Percentiles rank a stretch among this genome's conserved stretches.
Conservation (phyloP, 163 green algal species). For the Chloroidium sp. region DNA sequence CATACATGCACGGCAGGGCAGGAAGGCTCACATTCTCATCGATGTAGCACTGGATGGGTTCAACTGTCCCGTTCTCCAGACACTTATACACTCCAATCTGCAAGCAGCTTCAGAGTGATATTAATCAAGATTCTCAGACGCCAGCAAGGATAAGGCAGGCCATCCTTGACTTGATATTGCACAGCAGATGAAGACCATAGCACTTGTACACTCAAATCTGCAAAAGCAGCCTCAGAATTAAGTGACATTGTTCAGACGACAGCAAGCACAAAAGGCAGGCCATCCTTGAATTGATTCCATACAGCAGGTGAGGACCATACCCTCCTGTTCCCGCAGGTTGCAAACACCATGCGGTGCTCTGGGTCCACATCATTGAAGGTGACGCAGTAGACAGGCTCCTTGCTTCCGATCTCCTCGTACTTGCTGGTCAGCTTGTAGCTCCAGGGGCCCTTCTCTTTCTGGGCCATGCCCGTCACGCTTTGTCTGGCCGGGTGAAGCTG, state of each 20-base stretch:
- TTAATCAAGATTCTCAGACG: not conserved
- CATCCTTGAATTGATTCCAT: not conserved
- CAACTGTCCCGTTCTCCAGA: constrained; percentile 28
- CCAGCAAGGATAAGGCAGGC: too few species aligned
- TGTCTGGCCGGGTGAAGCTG: too few species aligned
- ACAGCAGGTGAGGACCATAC: constrained; percentile 23
- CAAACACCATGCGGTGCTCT: constrained; percentile 56
- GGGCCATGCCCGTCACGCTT: too few species aligned
- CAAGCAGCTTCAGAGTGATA: not conserved
- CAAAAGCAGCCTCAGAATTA: too few species aligned
- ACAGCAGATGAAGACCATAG: too few species aligned
- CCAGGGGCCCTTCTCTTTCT: too few species aligned
- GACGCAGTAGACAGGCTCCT: constrained; percentile 57
- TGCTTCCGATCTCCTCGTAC: not conserved
- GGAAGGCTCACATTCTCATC: constrained; percentile 52
- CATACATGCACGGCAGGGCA: not conserved
- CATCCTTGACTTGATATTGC: too few species aligned
- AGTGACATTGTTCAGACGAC: too few species aligned
- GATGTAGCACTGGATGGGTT: constrained; percentile 58
- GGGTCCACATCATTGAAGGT: constrained; percentile 60
- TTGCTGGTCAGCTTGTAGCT: too few species aligned
- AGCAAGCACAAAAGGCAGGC: not conserved
- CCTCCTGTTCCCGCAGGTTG: constrained; percentile 47
- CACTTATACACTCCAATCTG: constrained; percentile 65
- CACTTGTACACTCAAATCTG: too few species aligned